phyloP scores from a whole-genome alignment of 2,329 filamentous ascomycete species.

The Nakataea oryzae region DNA sequence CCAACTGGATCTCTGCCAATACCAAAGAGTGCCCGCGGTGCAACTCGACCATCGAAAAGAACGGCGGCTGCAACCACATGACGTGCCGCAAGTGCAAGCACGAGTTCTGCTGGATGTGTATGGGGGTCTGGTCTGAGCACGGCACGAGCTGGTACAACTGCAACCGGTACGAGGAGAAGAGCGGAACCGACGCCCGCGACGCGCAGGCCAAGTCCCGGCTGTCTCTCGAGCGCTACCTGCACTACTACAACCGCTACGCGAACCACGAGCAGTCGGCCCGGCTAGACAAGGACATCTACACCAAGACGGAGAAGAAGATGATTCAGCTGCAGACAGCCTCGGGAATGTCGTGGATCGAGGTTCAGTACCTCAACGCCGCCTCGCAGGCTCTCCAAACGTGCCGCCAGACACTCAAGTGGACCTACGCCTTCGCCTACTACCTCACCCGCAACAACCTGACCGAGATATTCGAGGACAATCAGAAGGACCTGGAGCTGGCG shows the following conservation, averaged over 20 bases:
- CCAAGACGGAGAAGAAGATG: slow-evolving; percentile 99
- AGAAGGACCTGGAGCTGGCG: slow-evolving; percentile 94
- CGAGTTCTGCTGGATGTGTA: slow-evolving; percentile 99
- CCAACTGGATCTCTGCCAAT: slow-evolving; percentile 98
- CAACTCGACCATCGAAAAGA: slow-evolving; percentile 97
- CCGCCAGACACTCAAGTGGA: slow-evolving; percentile 98
- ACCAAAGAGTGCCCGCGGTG: slow-evolving; percentile 98
- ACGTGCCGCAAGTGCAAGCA: slow-evolving; percentile 92
- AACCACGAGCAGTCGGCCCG: slow-evolving; percentile 98
- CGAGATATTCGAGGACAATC: slow-evolving; percentile 97
- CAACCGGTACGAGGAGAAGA: slow-evolving; percentile 95
- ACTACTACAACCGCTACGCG: slow-evolving; percentile 98
- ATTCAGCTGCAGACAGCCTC: slow-evolving; percentile 86
- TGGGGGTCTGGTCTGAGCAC: slow-evolving; percentile 97
- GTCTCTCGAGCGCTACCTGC: slow-evolving; percentile 88
- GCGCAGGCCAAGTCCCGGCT: slow-evolving; percentile 85
- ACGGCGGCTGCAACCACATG: slow-evolving; percentile 97
- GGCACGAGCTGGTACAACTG: slow-evolving; percentile 99
- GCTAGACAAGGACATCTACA: slow-evolving; percentile 88
- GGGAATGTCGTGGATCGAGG: slow-evolving; percentile 97
- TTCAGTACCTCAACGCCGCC: slow-evolving; percentile 89
- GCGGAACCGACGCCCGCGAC: slow-evolving; percentile 78
- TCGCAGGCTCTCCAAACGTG: slow-evolving; percentile 92
- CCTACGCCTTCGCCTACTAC: slow-evolving; percentile 97
- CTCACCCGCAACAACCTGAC: slow-evolving; percentile 92